Evolutionary conservation across 225 moss, liverwort and hornwort species (phyloP), one percentile per base, ranked within the genome.

Genomic region (Antitrichia curtipendula): DNA sequence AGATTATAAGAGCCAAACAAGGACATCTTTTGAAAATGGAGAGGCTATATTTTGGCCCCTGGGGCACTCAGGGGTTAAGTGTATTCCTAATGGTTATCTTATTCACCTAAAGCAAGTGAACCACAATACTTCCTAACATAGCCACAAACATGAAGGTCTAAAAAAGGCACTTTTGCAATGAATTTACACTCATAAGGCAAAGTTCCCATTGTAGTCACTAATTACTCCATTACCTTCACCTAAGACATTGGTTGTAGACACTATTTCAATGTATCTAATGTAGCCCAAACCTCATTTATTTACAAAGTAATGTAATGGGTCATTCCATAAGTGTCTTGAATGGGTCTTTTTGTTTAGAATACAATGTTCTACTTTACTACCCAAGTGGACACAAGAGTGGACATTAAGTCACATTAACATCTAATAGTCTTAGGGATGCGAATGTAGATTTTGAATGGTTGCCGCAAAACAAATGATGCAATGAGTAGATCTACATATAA

Each of bases 361-460:
- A 6, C 12, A 1, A 4, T 12, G 4, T 2, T 68, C 4, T 38
- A 23, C 13, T 4, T 4, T 23, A 68, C 3, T 69, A 0, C 24
- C 0, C 14, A 1, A 24, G 14, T 13, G 3, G 9, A 43, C 27
- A 27, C 43, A 27, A 38, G 0, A 24, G 14, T 13, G 3, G 9
- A 43, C 27, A 27, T 71, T 43, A 38, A 27, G 1, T 27, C 9
- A 3, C 2, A 27, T 71, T 43, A 17, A 71, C 9, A 28, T 2
- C 28, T 17, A 29, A 16, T 4, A 28, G 3, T 71, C 1, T 0
- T 0, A 0, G 7, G 9, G 6, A 10, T 43, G 45, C 0, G 1
- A 2, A 19, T 49, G 21, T 49, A 52, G 34, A 73, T 52, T 52
- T 75, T 22, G 13, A 34, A 75, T 22, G 22, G 13, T 75, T 22